A percentile compares a stretch with the other conserved stretches of the same genome.
phyloP scores from a whole-genome alignment of 1,139 yeast species.

The Chernovozyma sophiae-reginae region DNA sequence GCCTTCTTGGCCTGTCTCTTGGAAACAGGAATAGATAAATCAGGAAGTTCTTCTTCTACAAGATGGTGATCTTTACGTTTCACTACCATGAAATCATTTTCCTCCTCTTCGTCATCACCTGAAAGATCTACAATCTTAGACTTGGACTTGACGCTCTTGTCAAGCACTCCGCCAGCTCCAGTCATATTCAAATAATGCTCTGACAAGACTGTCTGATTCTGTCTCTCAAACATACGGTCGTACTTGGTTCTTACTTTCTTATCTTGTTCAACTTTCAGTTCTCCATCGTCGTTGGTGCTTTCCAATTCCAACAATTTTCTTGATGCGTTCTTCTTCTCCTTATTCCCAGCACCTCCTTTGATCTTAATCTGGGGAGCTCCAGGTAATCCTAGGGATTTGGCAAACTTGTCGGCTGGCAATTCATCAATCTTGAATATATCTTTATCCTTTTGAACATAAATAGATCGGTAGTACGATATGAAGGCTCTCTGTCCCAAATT shows the following conservation, averaged over 20 bases:
- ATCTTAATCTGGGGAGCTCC: constrained; percentile 94
- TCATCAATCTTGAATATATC: constrained; percentile 74
- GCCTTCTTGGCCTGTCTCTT: constrained; percentile 89
- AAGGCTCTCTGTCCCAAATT: constrained; percentile 95
- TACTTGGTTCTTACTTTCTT: constrained; percentile 73
- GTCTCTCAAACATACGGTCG: constrained; percentile 93
- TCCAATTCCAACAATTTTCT: constrained; percentile 59
- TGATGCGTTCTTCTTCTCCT: constrained; percentile 76
- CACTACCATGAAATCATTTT: constrained; percentile 75
- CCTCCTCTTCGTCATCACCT: constrained; percentile 20
- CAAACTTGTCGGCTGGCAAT: constrained; percentile 78
- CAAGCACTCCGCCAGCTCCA: constrained; percentile 12
- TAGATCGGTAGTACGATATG: constrained; percentile 80
- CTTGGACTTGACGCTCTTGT: constrained; percentile 10
- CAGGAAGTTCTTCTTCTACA: constrained; percentile 63
- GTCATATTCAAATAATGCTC: constrained; percentile 81
- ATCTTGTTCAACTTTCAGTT: constrained; percentile 25
- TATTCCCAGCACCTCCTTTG: constrained; percentile 42
- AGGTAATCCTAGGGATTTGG: constrained; percentile 86
- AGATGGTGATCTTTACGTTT: constrained; percentile 74
- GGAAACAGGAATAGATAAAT: constrained; percentile 59
- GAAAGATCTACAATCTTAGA: background rate
- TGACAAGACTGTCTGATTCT: constrained; percentile 88
- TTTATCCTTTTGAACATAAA: constrained; percentile 83
- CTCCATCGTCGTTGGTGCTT: constrained; percentile 62